Conservation (phyloP, 352 stramenopile genomes). For the Phytophthora litchii region DNA sequence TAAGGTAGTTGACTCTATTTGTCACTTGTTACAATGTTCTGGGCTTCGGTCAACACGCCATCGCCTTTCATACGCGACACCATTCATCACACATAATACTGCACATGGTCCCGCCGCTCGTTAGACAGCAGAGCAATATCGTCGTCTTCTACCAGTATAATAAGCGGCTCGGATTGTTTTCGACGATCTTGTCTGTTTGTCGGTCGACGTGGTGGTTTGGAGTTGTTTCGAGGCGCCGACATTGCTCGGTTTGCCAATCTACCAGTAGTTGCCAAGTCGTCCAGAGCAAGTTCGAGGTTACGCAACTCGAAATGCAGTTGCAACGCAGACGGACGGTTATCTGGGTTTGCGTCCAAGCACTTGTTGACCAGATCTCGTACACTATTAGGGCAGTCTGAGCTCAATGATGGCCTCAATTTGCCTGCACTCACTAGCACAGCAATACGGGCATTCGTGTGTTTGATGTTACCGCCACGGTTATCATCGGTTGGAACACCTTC, state of each 20-base stretch:
- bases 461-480: constrained; percentile 27
- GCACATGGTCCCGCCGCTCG: constrained; percentile 23
- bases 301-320: constrained; percentile 76
- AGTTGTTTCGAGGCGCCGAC: constrained; percentile 19
- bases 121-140: constrained; percentile 36
- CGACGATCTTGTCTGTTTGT: background rate
- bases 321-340: constrained; percentile 57
- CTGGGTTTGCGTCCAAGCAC: constrained; percentile 55
- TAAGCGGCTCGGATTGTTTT: constrained; percentile 15
- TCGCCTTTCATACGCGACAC: background rate
- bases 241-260: constrained; percentile 8
- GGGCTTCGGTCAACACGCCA: background rate
- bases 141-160: constrained; percentile 30
- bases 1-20: constrained; percentile 11
- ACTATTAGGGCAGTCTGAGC: constrained; percentile 47
- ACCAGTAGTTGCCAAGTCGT: constrained; percentile 25
- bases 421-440: constrained; percentile 60
- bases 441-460: constrained; percentile 53
- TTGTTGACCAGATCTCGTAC: constrained; percentile 50
- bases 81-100: constrained; percentile 25
- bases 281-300: constrained; percentile 30
- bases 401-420: constrained; percentile 49
- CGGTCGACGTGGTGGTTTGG: constrained; percentile 6
- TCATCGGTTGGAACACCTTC: constrained; percentile 34
- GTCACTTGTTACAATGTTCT: constrained; percentile 25